Base-by-base conservation (phyloP, 345 rosid genomes). In the Arabidopsis arenosa region DNA sequence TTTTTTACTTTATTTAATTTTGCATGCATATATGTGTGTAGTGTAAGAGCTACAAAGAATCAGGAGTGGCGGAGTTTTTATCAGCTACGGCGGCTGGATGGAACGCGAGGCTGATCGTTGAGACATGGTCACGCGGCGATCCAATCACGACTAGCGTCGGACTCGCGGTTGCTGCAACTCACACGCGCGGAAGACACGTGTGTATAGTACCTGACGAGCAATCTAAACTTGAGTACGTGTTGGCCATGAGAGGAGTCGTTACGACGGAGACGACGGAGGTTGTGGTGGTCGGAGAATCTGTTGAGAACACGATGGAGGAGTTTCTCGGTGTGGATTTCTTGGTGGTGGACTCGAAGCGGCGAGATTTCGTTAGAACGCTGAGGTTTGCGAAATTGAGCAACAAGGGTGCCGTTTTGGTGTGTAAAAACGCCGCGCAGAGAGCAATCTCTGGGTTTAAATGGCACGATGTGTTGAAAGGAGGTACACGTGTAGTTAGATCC, bases 31-130 rank as follows among this genome's bases (percentile, higher is more conserved):
- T 15, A 7, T 17, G n/a, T 66, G 9, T 75, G 33, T 83, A 93
- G 98, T 82, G 89, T 74, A 73, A 66, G 61, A 77, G 72, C 63
- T 73, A 70, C 65, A 64, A 79, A 44, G 94, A 88, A 45, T 88
- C 94, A 4, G 91, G 89, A 2, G 90, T 83, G 0, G 79, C 96
- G 0, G 97, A 93, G 87, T 80, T 93, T 11, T 81, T 91, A 26
- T 86, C 98, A 0, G 96, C 98, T 47, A 90, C 86, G 79, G 98
- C 97, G 0, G 97, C 97, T 7, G 98, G 98, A 17, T 91, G 96
- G 96, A 89, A 87, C 85, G 75, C 96, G 0, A 88, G 79, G 57
- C 75, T 91, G 41, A 87, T 91, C 12, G 85, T 91, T 3, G 98
- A 93, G 60, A 83, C 94, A 1, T 90, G 98, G 97, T 75, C 87